Conservation (phyloP, 2,329 filamentous ascomycete genomes). For the Fusarium staphyleae region DNA sequence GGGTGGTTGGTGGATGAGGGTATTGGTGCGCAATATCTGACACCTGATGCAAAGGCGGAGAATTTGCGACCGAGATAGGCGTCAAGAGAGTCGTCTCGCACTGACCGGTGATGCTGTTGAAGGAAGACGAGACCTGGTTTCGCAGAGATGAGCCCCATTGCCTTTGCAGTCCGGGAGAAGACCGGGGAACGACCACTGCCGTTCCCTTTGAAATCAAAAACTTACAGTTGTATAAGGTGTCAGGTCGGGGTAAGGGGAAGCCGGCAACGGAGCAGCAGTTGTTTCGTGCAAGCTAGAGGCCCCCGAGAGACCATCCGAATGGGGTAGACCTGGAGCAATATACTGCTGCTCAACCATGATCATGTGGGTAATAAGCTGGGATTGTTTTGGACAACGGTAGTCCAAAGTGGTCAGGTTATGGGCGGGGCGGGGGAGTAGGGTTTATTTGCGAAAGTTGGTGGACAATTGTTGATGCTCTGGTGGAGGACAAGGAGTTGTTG, state of each 20-base stretch:
- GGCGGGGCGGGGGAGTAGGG: slow-evolving; percentile 25
- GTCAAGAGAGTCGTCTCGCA: slow-evolving; percentile 57
- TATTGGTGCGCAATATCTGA: slow-evolving; percentile 53
- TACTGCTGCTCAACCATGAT: slow-evolving; percentile 49
- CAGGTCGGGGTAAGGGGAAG: slow-evolving; percentile 43
- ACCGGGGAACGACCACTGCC: not conserved
- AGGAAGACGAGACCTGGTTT: slow-evolving; percentile 41
- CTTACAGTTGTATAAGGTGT: slow-evolving; percentile 45
- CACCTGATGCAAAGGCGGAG: slow-evolving; percentile 56
- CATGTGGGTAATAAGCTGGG: slow-evolving; percentile 36
- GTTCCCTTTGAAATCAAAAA: slow-evolving; percentile 10
- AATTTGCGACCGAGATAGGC: slow-evolving; percentile 58
- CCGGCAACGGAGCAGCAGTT: slow-evolving; percentile 30
- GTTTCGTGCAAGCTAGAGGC: slow-evolving; percentile 39
- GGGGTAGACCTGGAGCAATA: slow-evolving; percentile 45
- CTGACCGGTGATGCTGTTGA: slow-evolving; percentile 43
- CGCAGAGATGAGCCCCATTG: slow-evolving; percentile 10
- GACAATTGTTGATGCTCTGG: slow-evolving; percentile 29
- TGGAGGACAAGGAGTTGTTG: slow-evolving; percentile 23
- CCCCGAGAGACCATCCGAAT: slow-evolving; percentile 43
- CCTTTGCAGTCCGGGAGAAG: not conserved
- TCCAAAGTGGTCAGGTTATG: slow-evolving; percentile 32
- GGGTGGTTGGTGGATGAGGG: slow-evolving; percentile 46
- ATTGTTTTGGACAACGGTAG: slow-evolving; percentile 34
- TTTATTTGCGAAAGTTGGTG: slow-evolving; percentile 25